Percentiles rank a stretch among this genome's conserved stretches.
Conservation (phyloP, 192 early-diverging fungal genomes). For the Entomortierella beljakovae region DNA sequence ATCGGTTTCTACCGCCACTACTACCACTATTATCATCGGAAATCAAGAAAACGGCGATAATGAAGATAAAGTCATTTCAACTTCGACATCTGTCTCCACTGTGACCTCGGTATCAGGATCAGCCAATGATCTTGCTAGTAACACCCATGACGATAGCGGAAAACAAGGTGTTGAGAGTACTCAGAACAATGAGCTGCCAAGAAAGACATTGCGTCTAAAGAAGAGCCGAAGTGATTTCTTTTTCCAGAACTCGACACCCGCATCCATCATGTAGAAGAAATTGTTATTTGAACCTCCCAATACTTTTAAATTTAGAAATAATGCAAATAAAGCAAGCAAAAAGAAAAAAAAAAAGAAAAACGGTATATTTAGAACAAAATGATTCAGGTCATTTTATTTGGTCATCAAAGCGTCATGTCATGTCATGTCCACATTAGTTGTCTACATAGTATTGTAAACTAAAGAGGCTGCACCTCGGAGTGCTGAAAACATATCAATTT, state of each 20-base stretch:
- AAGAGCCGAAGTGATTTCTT: conserved; percentile 54
- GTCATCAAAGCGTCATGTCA: no score
- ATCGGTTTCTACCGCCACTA: background rate
- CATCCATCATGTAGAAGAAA: conserved; percentile 12
- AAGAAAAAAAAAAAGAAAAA: no score
- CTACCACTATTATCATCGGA: background rate
- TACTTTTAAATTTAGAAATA: no score
- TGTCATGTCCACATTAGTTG: background rate
- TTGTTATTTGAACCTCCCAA: no score
- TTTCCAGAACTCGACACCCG: conserved; percentile 49
- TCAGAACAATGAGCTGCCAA: background rate
- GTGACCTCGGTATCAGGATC: conserved; percentile 2
- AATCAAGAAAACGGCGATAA: no score
- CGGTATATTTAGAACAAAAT: background rate
- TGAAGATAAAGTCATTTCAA: background rate
- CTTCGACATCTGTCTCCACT: background rate
- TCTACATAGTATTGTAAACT: conserved; percentile 34
- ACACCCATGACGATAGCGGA: background rate
- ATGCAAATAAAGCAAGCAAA: no score
- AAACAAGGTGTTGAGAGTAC: background rate
- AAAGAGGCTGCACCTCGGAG: conserved; percentile 47
- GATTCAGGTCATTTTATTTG: conserved; percentile 2
- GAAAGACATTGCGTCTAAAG: conserved; percentile 18
- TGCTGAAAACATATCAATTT: conserved; percentile 53
- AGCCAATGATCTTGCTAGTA: background rate